These are phyloP conservation scores for Periconia sp. DNA, from an alignment of 2,329 filamentous ascomycete species.

Conservation along the genomic window DNA sequence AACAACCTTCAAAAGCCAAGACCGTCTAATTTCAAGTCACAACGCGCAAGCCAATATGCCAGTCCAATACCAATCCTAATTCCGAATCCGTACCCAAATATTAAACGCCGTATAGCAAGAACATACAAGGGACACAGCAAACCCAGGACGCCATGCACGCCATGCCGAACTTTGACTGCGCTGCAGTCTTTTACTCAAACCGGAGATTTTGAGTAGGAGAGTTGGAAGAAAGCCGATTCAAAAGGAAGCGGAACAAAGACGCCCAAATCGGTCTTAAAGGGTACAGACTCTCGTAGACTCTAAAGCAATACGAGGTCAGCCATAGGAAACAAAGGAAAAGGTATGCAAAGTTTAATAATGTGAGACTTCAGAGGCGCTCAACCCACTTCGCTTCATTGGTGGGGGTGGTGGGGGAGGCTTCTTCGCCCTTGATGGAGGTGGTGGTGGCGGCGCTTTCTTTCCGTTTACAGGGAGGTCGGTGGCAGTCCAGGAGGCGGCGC, in stretches of 20 bases:
- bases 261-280: slow-evolving; percentile 3
- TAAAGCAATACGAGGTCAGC: slow-evolving; percentile 18
- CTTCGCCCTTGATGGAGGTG: slow-evolving; percentile 68
- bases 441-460: slow-evolving; percentile 61
- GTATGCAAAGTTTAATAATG: slow-evolving; percentile 35
- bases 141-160: slow-evolving; percentile 9
- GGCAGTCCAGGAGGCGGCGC: slow-evolving; percentile 58
- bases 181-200: slow-evolving; percentile 24
- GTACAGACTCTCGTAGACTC: slow-evolving; percentile 16
- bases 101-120: slow-evolving; percentile 12
- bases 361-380: slow-evolving; percentile 49
- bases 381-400: slow-evolving; percentile 65
- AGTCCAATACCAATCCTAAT: too few relatives aligned
- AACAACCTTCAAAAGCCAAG: too few relatives aligned
- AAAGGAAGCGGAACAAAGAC: not conserved
- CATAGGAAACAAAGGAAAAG: slow-evolving; percentile 10
- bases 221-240: not conserved
- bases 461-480: slow-evolving; percentile 32
- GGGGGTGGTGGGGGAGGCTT: slow-evolving; percentile 70
- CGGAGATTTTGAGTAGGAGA: slow-evolving; percentile 1
- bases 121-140: not conserved
- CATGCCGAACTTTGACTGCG: slow-evolving; percentile 22
- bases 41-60: not conserved
- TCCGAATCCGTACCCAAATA: not conserved
- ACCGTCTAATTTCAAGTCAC: too few relatives aligned